Percentiles rank a stretch among this genome's conserved stretches.
Evolutionary conservation across 208 protist species (phyloP).

Genomic region (Leishmania arabica): DNA sequence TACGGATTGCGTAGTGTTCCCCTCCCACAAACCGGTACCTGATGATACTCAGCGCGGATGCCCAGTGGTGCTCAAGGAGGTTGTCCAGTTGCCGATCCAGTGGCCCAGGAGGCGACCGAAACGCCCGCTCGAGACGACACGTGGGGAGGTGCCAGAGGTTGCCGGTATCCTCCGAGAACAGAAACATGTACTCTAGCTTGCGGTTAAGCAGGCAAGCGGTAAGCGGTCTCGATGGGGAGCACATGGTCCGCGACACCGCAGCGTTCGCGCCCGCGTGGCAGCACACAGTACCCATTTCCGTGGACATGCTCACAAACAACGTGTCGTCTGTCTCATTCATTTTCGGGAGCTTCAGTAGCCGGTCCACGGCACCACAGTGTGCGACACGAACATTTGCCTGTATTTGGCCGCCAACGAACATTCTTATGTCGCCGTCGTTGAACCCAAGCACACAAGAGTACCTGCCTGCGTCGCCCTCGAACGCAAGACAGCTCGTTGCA

Average conservation of each 20-base stretch:
- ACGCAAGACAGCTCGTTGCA: slow-evolving; percentile 41
- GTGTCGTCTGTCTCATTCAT: slow-evolving; percentile 41
- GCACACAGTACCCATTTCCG: slow-evolving; percentile 60
- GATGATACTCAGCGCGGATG: slow-evolving; percentile 29
- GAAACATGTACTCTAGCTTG: slow-evolving; percentile 55
- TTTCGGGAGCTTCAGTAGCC: slow-evolving; percentile 27
- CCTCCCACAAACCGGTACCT: slow-evolving; percentile 26
- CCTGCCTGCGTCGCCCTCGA: slow-evolving; percentile 13
- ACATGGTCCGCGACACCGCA: slow-evolving; percentile 55
- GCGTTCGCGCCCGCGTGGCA: slow-evolving; percentile 53
- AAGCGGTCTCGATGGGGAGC: slow-evolving; percentile 64
- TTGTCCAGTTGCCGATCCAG: slow-evolving; percentile 18
- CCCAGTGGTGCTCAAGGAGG: slow-evolving; percentile 35
- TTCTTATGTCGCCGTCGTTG: slow-evolving; percentile 41
- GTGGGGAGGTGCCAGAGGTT: slow-evolving; percentile 86
- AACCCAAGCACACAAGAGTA: slow-evolving; percentile 44
- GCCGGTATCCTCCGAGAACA: slow-evolving; percentile 45
- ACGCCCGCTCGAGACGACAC: slow-evolving; percentile 68
- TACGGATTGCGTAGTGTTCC: slow-evolving; percentile 31
- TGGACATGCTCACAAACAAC: slow-evolving; percentile 65
- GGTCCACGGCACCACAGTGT: slow-evolving; percentile 47
- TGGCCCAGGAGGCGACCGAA: slow-evolving; percentile 18
- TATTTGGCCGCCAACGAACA: slow-evolving; percentile 36
- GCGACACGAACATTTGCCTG: slow-evolving; percentile 29
- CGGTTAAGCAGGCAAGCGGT: slow-evolving; percentile 59